Conservation (phyloP, 768 basidiomycete genomes). For the Termitomyces sp. region DNA sequence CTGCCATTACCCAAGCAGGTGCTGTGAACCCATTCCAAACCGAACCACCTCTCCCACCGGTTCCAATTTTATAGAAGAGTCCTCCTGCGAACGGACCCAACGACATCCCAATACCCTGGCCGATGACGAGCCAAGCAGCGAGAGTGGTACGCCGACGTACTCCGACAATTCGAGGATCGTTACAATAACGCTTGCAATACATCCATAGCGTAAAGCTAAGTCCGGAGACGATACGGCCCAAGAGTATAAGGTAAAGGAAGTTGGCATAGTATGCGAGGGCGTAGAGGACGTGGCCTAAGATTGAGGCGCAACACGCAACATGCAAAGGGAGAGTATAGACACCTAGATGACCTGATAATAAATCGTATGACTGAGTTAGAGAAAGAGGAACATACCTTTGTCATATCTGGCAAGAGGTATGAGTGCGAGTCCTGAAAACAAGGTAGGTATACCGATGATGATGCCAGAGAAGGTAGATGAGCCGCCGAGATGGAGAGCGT, state of each 20-base stretch:
- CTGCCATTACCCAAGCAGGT: slow-evolving; percentile 66
- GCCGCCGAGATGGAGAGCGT: slow-evolving; percentile 62
- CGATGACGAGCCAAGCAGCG: slow-evolving; percentile 61
- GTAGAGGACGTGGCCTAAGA: slow-evolving; percentile 60
- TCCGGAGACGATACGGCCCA: slow-evolving; percentile 66
- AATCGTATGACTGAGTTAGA: not conserved
- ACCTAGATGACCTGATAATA: slow-evolving; percentile 32
- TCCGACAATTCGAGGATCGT: slow-evolving; percentile 68
- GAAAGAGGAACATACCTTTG: slow-evolving; percentile 39
- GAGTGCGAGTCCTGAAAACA: slow-evolving; percentile 57
- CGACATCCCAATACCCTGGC: slow-evolving; percentile 61
- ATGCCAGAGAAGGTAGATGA: slow-evolving; percentile 70
- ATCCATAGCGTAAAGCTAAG: slow-evolving; percentile 62
- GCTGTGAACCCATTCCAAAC: slow-evolving; percentile 70
- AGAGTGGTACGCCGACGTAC: slow-evolving; percentile 61
- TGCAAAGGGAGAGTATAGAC: slow-evolving; percentile 54
- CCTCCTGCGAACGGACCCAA: slow-evolving; percentile 66
- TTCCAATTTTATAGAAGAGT: slow-evolving; percentile 59
- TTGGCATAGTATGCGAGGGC: slow-evolving; percentile 57
- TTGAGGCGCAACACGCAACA: slow-evolving; percentile 48
- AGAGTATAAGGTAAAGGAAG: slow-evolving; percentile 67
- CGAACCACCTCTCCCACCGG: slow-evolving; percentile 31
- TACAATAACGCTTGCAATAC: slow-evolving; percentile 69
- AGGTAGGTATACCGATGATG: slow-evolving; percentile 65
- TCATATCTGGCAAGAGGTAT: slow-evolving; percentile 57